phyloP scores from a whole-genome alignment of 495 filamentous ascomycete genomes.

The Jackrogersella multiformis region DNA sequence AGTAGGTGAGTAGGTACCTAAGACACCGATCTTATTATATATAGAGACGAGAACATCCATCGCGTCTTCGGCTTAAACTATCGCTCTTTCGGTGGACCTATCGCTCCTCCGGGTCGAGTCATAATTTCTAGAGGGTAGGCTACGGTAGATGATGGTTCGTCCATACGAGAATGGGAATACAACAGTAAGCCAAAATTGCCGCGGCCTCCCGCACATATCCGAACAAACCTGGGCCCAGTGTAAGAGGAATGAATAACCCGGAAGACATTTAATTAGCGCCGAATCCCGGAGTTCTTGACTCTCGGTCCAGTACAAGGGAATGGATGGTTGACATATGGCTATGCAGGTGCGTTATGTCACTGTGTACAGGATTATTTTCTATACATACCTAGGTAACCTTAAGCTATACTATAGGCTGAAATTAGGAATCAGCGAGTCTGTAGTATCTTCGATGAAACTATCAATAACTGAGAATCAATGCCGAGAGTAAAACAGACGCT shows the following conservation, averaged over 20 bases:
- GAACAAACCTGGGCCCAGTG: not conserved
- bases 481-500: too few species aligned
- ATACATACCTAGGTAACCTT: not conserved
- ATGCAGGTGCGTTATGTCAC: not conserved
- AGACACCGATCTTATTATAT: not conserved
- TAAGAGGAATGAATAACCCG: too few species aligned
- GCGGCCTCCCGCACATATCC: not conserved
- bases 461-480: too few species aligned
- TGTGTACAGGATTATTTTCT: not conserved
- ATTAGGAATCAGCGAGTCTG: constrained; percentile 4
- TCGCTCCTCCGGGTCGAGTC: not conserved
- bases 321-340: not conserved
- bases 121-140: not conserved
- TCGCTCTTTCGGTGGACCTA: constrained; percentile 11
- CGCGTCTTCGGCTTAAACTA: constrained; percentile 26
- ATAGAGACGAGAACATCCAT: not conserved
- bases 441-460: too few species aligned
- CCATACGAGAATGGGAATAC: constrained; percentile 1
- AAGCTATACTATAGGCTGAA: too few species aligned
- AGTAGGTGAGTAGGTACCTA: not conserved
- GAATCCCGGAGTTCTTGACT: not conserved
- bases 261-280: too few species aligned
- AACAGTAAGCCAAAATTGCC: constrained; percentile 2
- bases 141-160: not conserved
- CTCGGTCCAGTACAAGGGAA: too few species aligned